These are phyloP conservation scores for Blastocystis sp. DNA, from an alignment of 352 stramenopile genomes.

Conservation along the genomic window DNA sequence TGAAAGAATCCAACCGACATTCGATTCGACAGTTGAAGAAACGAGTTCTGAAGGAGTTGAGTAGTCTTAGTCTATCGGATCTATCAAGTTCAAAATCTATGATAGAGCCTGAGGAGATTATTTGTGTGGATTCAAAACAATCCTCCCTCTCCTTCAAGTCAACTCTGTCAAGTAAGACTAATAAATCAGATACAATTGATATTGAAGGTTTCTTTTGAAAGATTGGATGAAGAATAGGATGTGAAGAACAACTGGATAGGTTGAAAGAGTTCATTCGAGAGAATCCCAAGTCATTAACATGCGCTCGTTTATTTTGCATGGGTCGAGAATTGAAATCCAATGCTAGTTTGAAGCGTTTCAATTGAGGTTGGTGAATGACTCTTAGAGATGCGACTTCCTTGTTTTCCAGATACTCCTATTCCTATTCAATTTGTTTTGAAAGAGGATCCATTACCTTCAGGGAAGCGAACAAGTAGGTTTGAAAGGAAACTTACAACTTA, in stretches of 20 bases:
- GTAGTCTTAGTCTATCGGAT: not conserved
- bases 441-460: not conserved
- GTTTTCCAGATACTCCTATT: slow-evolving; percentile 8
- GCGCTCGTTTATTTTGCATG: slow-evolving; percentile 26
- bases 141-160: not conserved
- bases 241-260: not conserved
- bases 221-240: not conserved
- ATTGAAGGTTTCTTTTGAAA: not conserved
- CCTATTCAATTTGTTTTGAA: slow-evolving; percentile 31
- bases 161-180: not conserved
- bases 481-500: not conserved
- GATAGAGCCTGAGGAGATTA: not conserved
- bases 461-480: not conserved
- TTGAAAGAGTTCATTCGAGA: not conserved
- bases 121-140: not conserved
- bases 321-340: slow-evolving; percentile 16
- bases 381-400: slow-evolving; percentile 28
- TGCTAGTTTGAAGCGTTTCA: not conserved
- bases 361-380: not conserved
- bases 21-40: slow-evolving; percentile 30
- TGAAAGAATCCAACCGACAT: slow-evolving; percentile 3
- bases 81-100: not conserved
- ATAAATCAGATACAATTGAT: not conserved
- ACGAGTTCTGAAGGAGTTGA: slow-evolving; percentile 12
- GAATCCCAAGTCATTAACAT: not conserved